Base-by-base conservation (phyloP, 2,329 filamentous ascomycete genomes). In the Truncatella angustata region DNA sequence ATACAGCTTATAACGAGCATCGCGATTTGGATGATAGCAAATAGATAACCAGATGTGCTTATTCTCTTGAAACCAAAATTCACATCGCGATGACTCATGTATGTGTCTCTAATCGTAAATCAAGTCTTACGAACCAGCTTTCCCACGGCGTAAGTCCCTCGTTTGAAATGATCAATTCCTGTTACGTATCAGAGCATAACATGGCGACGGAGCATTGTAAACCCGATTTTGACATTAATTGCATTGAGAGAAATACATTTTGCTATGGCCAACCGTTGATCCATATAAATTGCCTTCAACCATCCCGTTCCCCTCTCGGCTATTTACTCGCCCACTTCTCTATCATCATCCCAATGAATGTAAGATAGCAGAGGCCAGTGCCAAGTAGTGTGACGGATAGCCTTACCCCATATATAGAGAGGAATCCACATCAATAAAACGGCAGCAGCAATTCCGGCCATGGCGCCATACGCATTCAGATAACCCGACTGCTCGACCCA, bases 261-360 rank as follows among this genome's bases (percentile, higher is more conserved):
- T n/a, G n/a, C n/a, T n/a, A 10, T 40, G 37, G 18, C 16, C 16
- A 21, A 4, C 3, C 24, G 3, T 11, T 40, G 11, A 21, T 21
- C 14, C 6, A 18, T 10, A 4, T 20, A 21, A 12, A 40, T 21
- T 21, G 10, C 7, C 6, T 40, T 18, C 6, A 40, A 12, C 20
- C 11, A 7, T 12, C 11, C 10, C 34, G 6, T 36, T 16, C 23
- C 10, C 4, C 10, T 39, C 12, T 37, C n/a, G n/a, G n/a, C n/a
- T n/a, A n/a, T 32, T 14, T 70, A 81, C 63, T 82, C 79, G 14
- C 78, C 78, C 18, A 81, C 77, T 59, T 82, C 80, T 4, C 80
- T 71, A 60, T 82, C 80, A 30, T 71, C 67, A 45, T 71, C 63
- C 80, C 79, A 83, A 53, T 74, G 72, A 23, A 78, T 69, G 52